Percentiles rank a stretch among this genome's conserved stretches.
These are phyloP conservation scores for Spiraea crenata DNA, from an alignment of 331 rosid genomes.

Conservation along the genomic window DNA sequence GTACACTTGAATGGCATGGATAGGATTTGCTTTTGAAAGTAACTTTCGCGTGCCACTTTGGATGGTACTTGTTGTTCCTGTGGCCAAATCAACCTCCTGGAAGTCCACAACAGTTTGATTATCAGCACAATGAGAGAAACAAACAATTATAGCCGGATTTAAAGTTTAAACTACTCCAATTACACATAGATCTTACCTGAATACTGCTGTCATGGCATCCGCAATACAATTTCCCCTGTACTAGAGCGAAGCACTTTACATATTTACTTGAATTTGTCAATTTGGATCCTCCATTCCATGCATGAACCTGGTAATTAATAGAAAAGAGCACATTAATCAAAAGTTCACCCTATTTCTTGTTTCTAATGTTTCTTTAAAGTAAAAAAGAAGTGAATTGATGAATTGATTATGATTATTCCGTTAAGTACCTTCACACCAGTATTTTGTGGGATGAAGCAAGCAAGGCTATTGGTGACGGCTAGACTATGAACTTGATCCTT, in stretches of 20 bases:
- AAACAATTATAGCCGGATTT: neutral
- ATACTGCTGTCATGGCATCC: constrained; percentile 85
- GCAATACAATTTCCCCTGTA: constrained; percentile 59
- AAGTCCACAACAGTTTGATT: constrained; percentile 1
- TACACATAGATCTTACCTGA: constrained; percentile 42
- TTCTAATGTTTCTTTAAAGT: neutral
- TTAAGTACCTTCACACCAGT: constrained; percentile 67
- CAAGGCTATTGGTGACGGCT: constrained; percentile 43
- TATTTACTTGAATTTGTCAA: constrained; percentile 57
- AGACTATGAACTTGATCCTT: constrained; percentile 81
- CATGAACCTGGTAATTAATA: constrained; percentile 47
- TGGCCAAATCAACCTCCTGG: constrained; percentile 77
- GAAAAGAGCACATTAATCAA: neutral
- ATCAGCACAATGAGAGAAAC: constrained; percentile 4
- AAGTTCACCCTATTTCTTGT: neutral
- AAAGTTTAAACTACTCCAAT: neutral
- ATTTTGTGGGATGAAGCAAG: constrained; percentile 78
- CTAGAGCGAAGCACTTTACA: constrained; percentile 72
- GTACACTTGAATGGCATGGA: constrained; percentile 62
- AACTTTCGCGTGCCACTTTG: constrained; percentile 70
- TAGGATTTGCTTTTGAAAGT: constrained; percentile 69
- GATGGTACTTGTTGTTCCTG: constrained; percentile 55
- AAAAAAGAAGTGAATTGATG: neutral
- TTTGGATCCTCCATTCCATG: constrained; percentile 60
- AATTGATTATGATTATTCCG: neutral